These are phyloP conservation scores for Coccomyxa sp. DNA, from an alignment of 139 green algal species.

Conservation along the genomic window DNA sequence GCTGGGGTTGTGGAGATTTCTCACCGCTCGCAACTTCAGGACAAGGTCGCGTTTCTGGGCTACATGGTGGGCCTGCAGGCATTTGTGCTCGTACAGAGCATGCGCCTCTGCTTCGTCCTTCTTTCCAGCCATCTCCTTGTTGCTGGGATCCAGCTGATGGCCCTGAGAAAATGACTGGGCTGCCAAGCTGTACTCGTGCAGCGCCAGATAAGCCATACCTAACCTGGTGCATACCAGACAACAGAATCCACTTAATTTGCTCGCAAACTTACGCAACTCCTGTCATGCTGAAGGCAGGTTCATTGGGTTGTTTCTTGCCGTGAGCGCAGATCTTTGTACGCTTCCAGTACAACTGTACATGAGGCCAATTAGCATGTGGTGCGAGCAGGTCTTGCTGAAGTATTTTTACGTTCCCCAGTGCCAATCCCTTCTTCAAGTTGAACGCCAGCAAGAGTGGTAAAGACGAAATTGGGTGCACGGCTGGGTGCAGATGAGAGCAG, in stretches of 20 bases:
- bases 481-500: background rate
- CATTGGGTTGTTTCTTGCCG: too few species aligned
- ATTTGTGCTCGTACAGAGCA: background rate
- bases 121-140: constrained; percentile 6
- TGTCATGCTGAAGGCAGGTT: background rate
- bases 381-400: too few species aligned
- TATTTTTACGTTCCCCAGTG: background rate
- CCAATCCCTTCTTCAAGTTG: background rate
- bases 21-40: constrained; percentile 31
- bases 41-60: constrained; percentile 22
- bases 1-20: background rate
- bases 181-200: background rate
- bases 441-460: background rate
- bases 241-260: constrained; percentile 17
- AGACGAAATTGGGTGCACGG: background rate
- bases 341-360: too few species aligned
- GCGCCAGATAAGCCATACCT: background rate
- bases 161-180: constrained; percentile 9
- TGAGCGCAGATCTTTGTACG: too few species aligned
- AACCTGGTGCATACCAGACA: background rate
- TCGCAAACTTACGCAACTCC: constrained; percentile 4
- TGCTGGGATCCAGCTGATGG: constrained; percentile 20
- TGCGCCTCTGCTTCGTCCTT: background rate
- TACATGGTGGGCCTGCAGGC: background rate
- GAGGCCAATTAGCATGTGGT: too few species aligned